Evolutionary conservation across 108 stramenopile species (phyloP).

Genomic region (Cyclotella atomus): DNA sequence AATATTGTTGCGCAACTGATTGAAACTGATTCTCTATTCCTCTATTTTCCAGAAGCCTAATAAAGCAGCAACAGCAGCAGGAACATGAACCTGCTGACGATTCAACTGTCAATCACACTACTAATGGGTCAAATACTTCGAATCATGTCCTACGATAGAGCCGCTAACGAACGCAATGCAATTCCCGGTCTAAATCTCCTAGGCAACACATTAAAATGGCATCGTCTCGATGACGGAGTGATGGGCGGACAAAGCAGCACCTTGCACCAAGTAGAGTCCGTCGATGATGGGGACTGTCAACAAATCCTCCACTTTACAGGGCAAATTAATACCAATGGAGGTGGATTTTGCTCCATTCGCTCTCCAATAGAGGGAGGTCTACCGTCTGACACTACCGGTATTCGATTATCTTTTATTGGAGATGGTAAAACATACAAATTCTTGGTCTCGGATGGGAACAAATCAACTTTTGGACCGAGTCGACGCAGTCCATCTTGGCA

Average conservation of each 20-base stretch:
- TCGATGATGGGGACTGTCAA: background rate
- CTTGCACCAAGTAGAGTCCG: slow-evolving; percentile 15
- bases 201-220: slow-evolving; percentile 53
- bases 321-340: slow-evolving; percentile 74
- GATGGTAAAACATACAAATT: slow-evolving; percentile 84
- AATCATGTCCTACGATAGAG: slow-evolving; percentile 62
- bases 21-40: no score
- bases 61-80: background rate
- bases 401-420: slow-evolving; percentile 49
- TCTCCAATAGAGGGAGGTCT: slow-evolving; percentile 44
- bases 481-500: slow-evolving; percentile 67
- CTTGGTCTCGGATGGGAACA: slow-evolving; percentile 60
- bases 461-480: slow-evolving; percentile 53
- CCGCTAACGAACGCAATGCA: slow-evolving; percentile 58
- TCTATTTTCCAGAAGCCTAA: no score
- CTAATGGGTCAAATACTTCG: slow-evolving; percentile 64
- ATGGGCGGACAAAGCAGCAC: slow-evolving; percentile 77
- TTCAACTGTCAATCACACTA: background rate
- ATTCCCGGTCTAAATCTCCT: slow-evolving; percentile 49
- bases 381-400: slow-evolving; percentile 34
- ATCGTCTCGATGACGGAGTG: slow-evolving; percentile 75
- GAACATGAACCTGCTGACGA: background rate
- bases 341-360: slow-evolving; percentile 76
- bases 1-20: no score
- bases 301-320: slow-evolving; percentile 58